These are phyloP conservation scores for Meyerozyma smithsonii DNA, from an alignment of 1,139 yeast species.

Conservation along the genomic window DNA sequence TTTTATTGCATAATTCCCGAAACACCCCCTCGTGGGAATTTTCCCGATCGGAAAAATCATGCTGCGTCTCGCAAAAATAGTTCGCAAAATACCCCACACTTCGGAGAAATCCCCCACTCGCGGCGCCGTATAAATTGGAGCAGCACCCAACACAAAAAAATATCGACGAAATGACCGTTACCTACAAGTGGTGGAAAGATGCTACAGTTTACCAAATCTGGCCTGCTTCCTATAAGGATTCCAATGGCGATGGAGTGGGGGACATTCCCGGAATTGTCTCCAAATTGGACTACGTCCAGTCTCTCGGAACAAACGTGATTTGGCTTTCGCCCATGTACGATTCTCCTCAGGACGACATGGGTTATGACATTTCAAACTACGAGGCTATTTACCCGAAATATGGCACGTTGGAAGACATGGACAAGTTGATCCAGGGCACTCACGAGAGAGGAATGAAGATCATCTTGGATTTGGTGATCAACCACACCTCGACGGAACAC, in stretches of 20 bases:
- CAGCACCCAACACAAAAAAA: too few relatives aligned
- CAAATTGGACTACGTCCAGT: constrained; percentile 19
- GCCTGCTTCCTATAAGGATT: constrained; percentile 24
- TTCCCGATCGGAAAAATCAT: background rate
- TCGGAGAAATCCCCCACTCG: background rate
- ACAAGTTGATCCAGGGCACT: constrained; percentile 15
- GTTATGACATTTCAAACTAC: constrained; percentile 21
- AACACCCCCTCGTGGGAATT: too few relatives aligned
- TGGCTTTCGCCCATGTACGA: constrained; percentile 24
- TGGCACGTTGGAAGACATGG: constrained; percentile 21
- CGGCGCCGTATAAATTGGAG: too few relatives aligned
- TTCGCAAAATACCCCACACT: background rate
- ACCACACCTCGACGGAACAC: constrained; percentile 21
- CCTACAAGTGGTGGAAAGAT: constrained; percentile 20
- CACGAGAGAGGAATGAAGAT: constrained; percentile 20
- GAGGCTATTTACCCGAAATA: constrained; percentile 20
- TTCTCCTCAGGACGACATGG: constrained; percentile 24
- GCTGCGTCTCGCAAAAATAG: background rate
- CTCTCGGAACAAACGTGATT: constrained; percentile 18
- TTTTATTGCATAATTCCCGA: too few relatives aligned
- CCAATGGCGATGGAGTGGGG: constrained; percentile 23
- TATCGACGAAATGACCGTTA: constrained; percentile 8
- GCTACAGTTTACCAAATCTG: constrained; percentile 22
- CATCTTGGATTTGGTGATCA: constrained; percentile 22
- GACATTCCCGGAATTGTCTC: constrained; percentile 21